phyloP scores from a whole-genome alignment of 2,329 filamentous ascomycete species.

The Hypoxylon sp. region DNA sequence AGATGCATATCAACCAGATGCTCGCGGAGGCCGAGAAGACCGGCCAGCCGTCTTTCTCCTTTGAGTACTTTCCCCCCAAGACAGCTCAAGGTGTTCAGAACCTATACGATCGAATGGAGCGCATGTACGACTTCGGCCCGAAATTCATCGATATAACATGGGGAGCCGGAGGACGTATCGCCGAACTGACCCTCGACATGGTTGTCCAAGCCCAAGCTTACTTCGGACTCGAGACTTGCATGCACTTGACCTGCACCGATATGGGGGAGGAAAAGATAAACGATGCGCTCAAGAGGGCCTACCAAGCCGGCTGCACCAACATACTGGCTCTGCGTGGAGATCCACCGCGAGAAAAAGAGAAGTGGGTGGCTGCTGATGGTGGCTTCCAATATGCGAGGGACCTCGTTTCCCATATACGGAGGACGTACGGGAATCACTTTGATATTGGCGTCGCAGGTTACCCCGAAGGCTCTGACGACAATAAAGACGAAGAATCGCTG shows the following conservation, averaged over 20 bases:
- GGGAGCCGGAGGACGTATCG: slow-evolving; percentile 92
- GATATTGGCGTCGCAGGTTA: slow-evolving; percentile 98
- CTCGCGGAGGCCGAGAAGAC: slow-evolving; percentile 81
- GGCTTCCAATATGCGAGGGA: slow-evolving; percentile 94
- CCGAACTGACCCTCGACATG: slow-evolving; percentile 96
- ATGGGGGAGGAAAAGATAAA: slow-evolving; percentile 96
- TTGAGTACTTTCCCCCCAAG: slow-evolving; percentile 99
- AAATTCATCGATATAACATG: slow-evolving; percentile 98
- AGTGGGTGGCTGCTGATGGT: slow-evolving; percentile 87
- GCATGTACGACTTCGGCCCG: slow-evolving; percentile 93
- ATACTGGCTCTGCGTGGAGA: slow-evolving; percentile 94
- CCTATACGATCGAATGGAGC: slow-evolving; percentile 98
- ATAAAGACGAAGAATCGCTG: slow-evolving; percentile 83
- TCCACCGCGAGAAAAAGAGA: slow-evolving; percentile 90
- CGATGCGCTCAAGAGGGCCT: slow-evolving; percentile 84
- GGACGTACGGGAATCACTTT: slow-evolving; percentile 86
- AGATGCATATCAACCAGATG: slow-evolving; percentile 96
- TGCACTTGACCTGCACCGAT: slow-evolving; percentile 98
- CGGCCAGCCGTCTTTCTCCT: slow-evolving; percentile 90
- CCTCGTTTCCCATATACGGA: slow-evolving; percentile 78
- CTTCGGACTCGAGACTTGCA: slow-evolving; percentile 96
- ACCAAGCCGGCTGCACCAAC: slow-evolving; percentile 96
- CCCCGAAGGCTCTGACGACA: slow-evolving; percentile 93
- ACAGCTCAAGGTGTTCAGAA: slow-evolving; percentile 98
- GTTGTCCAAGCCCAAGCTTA: slow-evolving; percentile 94